Evolutionary conservation across 2,329 filamentous ascomycete species (phyloP), one percentile per base, ranked within the genome.

Genomic region (Bipolaris zeicola): DNA sequence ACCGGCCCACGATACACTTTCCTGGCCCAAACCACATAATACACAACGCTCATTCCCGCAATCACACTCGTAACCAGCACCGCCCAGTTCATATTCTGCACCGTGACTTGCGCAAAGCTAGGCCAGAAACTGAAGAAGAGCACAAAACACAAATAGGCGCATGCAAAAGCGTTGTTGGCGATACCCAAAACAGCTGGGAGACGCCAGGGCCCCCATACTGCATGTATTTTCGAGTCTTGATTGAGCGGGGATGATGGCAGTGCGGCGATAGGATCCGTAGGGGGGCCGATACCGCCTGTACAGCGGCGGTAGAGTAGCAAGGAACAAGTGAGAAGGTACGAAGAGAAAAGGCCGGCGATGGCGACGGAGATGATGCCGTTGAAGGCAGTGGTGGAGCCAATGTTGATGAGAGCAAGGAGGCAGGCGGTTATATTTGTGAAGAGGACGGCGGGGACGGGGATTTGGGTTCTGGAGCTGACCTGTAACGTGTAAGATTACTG

Each of bases 331-430:
- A 73, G 50, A 0, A 73, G 57, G 59, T 72, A 72, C 2, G 68
- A 70, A 1, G 60, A 57, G 48, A 67, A 71, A 14, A 72, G 55
- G 3, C 67, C 67, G 1, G 62, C 66, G n/a, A 72, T 66, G 7
- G 62, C 58, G 6, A 73, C 53, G 14, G 67, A 70, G n/a, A 69
- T 66, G 38, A 73, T 60, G 16, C 60, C 66, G 43, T 66, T 69
- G 61, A 72, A 73, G 3, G 66, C 70, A 5, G 60, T 57, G 7
- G 63, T 52, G 1, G 65, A 67, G 3, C 80, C 81, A 55, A 84
- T 77, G 61, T 82, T 82, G 66, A 83, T 79, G 16, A 83, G 69
- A 0, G 76, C 76, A 16, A 83, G 72, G 3, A 82, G 65, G 22
- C 71, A 65, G 28, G 77, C 75, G 24, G 80, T 66, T 6, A 76